Evolutionary conservation across 352 stramenopile species (phyloP).

Genomic region (Phytophthora chlamydospora): DNA sequence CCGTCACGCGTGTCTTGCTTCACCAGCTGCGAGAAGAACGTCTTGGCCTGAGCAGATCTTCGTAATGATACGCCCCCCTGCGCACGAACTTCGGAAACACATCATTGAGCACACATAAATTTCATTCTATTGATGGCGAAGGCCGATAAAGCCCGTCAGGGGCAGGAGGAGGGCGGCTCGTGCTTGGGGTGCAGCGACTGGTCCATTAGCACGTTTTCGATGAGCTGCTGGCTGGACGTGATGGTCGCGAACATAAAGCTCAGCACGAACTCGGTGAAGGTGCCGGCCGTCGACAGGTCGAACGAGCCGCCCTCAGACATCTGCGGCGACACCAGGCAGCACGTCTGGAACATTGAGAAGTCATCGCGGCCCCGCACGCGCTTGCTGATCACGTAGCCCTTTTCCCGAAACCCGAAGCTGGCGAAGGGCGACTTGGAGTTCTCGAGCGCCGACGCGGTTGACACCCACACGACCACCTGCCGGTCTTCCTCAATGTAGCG

Average conservation of each 20-base stretch:
- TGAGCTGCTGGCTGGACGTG: constrained; percentile 40
- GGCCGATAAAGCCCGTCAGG: not conserved
- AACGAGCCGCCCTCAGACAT: constrained; percentile 33
- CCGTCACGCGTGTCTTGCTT: too few relatives aligned
- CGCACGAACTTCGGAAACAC: too few relatives aligned
- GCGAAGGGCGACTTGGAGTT: constrained; percentile 42
- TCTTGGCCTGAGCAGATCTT: too few relatives aligned
- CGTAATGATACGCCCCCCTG: too few relatives aligned
- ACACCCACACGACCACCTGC: constrained; percentile 50
- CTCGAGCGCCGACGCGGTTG: constrained; percentile 39
- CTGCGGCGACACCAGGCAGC: constrained; percentile 41
- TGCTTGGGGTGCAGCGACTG: constrained; percentile 25
- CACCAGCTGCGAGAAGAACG: too few relatives aligned
- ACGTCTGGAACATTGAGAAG: constrained; percentile 46
- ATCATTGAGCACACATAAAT: not conserved
- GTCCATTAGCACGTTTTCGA: constrained; percentile 48
- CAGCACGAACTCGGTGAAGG: constrained; percentile 46
- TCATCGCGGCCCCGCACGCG: constrained; percentile 27
- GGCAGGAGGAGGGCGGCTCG: not conserved
- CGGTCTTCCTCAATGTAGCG: constrained; percentile 42
- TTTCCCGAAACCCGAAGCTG: constrained; percentile 44
- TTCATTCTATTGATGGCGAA: constrained; percentile 9
- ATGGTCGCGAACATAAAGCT: constrained; percentile 42
- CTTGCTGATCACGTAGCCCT: constrained; percentile 51
- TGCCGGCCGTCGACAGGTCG: constrained; percentile 33